Conservation (phyloP, 139 green algal genomes). For the Penium margaritaceum region DNA sequence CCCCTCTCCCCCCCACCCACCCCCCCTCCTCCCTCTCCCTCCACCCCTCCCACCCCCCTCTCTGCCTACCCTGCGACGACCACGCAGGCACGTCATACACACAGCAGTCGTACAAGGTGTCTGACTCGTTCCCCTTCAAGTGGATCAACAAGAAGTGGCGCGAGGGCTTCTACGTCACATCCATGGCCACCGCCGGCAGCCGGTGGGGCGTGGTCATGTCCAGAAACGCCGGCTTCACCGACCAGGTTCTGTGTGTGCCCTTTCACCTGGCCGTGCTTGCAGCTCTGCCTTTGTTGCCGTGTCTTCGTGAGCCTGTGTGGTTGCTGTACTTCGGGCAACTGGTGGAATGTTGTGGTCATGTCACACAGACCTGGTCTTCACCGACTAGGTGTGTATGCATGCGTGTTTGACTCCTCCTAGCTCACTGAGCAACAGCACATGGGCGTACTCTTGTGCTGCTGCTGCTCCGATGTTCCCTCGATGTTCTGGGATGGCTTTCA, state of each 20-base stretch:
- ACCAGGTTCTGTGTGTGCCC: constrained; percentile 68
- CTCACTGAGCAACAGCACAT: too few species aligned
- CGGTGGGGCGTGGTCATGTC: constrained; percentile 98
- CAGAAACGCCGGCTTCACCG: constrained; percentile 91
- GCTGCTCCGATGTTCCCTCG: too few species aligned
- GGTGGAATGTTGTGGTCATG: background rate
- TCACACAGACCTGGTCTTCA: background rate
- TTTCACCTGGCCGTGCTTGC: too few species aligned
- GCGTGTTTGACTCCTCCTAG: too few species aligned
- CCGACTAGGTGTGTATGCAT: background rate
- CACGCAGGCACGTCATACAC: constrained; percentile 82
- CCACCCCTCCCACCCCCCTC: background rate
- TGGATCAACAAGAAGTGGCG: constrained; percentile 99
- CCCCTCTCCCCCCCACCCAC: too few species aligned
- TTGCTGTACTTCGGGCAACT: background rate
- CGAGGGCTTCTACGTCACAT: constrained; percentile 97
- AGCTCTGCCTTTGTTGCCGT: too few species aligned
- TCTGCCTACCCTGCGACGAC: background rate
- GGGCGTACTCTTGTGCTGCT: too few species aligned
- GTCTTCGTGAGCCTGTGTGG: too few species aligned
- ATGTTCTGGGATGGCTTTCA: too few species aligned
- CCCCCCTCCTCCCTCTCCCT: background rate
- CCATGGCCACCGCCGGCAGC: constrained; percentile 85
- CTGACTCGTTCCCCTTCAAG: constrained; percentile 98
- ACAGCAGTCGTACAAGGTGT: constrained; percentile 98